These are phyloP conservation scores for Amphicarpaea edgeworthii DNA, from an alignment of 306 rosid genomes.

Conservation along the genomic window DNA sequence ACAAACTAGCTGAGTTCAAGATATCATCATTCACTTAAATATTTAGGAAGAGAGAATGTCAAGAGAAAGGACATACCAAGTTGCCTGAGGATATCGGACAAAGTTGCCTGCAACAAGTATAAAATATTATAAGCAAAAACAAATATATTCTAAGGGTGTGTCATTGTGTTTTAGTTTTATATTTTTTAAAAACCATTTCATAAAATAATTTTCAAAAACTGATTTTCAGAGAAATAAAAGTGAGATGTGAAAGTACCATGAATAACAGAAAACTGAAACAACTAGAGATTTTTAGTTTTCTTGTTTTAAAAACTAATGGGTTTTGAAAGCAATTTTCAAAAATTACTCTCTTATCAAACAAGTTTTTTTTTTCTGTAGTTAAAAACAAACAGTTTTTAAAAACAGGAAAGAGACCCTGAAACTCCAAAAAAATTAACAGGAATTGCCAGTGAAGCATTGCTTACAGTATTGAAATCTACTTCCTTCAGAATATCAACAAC, in stretches of 20 bases:
- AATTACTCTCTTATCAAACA: not conserved
- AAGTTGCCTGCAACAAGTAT: slow-evolving; percentile 78
- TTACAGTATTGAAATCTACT: slow-evolving; percentile 96
- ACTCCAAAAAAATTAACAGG: slow-evolving; percentile 2
- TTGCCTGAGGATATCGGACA: slow-evolving; percentile 94
- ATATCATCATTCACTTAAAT: not conserved
- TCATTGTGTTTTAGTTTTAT: not conserved
- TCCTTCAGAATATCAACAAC: slow-evolving; percentile 88
- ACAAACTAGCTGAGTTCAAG: slow-evolving; percentile 39
- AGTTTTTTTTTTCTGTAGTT: not conserved
- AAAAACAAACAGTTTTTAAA: not conserved
- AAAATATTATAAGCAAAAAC: slow-evolving; percentile 19
- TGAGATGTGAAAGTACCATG: not conserved
- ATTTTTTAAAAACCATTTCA: not conserved
- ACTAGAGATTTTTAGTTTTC: not conserved
- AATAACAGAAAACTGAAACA: not conserved
- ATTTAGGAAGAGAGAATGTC: not conserved
- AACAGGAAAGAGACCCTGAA: not conserved
- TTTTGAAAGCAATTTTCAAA: not conserved
- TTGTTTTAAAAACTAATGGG: not conserved
- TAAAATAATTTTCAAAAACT: not conserved
- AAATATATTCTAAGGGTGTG: not conserved
- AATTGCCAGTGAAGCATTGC: slow-evolving; percentile 39
- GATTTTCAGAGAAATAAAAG: not conserved
- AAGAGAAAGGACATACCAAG: slow-evolving; percentile 71